Evolutionary conservation across 2,329 filamentous ascomycete species (phyloP).

Genomic region (Spiromastix sp.): DNA sequence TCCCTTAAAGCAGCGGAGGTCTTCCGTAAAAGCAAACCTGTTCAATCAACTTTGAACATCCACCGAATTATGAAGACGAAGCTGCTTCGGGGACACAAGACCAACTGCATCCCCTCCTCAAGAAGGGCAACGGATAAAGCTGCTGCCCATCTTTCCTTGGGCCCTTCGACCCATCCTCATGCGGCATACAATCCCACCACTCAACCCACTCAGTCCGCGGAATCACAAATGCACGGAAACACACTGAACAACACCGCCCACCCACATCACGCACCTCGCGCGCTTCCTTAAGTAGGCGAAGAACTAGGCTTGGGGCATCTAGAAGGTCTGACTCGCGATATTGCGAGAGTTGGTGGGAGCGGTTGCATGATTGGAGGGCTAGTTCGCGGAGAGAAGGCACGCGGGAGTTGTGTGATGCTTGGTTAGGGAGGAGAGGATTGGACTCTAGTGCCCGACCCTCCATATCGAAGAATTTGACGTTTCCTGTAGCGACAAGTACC

Average conservation of each 20-base stretch:
- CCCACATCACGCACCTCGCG: constrained; percentile 26
- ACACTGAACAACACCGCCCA: constrained; percentile 30
- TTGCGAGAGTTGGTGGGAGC: constrained; percentile 25
- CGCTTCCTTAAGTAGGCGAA: constrained; percentile 26
- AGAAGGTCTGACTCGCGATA: constrained; percentile 17
- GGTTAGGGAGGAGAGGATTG: constrained; percentile 8
- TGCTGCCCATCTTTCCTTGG: constrained; percentile 20
- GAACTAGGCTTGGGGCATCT: constrained; percentile 21
- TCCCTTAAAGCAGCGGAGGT: too few species aligned
- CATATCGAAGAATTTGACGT: constrained; percentile 21
- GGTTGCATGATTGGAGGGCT: constrained; percentile 27
- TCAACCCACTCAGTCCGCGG: constrained; percentile 35
- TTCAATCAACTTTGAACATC: too few species aligned
- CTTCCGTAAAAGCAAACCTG: too few species aligned
- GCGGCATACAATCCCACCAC: constrained; percentile 22
- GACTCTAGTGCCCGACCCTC: constrained; percentile 17
- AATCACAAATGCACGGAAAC: constrained; percentile 29
- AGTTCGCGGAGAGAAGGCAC: constrained; percentile 35
- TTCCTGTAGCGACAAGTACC: constrained; percentile 18
- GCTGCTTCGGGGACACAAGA: constrained; percentile 18
- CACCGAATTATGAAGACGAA: too few species aligned
- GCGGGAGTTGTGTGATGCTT: constrained; percentile 7
- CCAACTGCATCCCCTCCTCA: constrained; percentile 31
- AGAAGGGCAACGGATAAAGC: constrained; percentile 30
- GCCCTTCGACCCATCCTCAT: constrained; percentile 29